A percentile compares a stretch with the other conserved stretches of the same genome.
phyloP scores from a whole-genome alignment of 73 alveolate species.

The Tetrahymena borealis region DNA sequence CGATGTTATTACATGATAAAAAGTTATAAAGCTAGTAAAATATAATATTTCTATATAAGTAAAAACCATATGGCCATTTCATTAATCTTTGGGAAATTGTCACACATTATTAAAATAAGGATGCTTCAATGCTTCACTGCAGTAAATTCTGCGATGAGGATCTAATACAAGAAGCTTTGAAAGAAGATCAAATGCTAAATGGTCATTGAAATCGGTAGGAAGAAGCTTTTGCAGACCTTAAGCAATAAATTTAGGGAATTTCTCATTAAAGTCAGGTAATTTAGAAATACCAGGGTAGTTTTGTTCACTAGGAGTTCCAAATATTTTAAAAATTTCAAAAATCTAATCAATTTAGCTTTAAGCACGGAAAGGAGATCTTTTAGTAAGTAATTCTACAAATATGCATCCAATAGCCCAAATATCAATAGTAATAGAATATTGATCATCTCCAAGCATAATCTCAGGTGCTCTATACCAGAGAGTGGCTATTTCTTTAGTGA shows the following conservation, averaged over 20 bases:
- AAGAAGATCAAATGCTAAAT: slow-evolving; percentile 25
- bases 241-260: slow-evolving; percentile 62
- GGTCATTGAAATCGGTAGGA: slow-evolving; percentile 9
- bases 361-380: slow-evolving; percentile 72
- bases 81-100: not conserved
- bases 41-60: not conserved
- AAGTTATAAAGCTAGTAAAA: no score
- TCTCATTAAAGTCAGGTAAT: slow-evolving; percentile 55
- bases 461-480: slow-evolving; percentile 86
- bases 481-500: slow-evolving; percentile 79
- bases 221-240: slow-evolving; percentile 18
- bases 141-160: slow-evolving; percentile 18
- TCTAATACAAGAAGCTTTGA: slow-evolving; percentile 16
- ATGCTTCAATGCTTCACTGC: slow-evolving; percentile 15
- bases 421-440: slow-evolving; percentile 76
- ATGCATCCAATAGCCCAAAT: slow-evolving; percentile 91
- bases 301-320: slow-evolving; percentile 91
- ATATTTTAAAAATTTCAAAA: slow-evolving; percentile 64
- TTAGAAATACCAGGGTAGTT: slow-evolving; percentile 77
- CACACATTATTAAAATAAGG: slow-evolving; percentile 7
- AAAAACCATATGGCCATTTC: not conserved
- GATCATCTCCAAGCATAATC: slow-evolving; percentile 62
- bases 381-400: slow-evolving; percentile 75
- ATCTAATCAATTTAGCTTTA: slow-evolving; percentile 78
- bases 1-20: no score